Evolutionary conservation across 495 filamentous ascomycete species (phyloP), one percentile per base, ranked within the genome.

Genomic region (Pseudomonodictys pantanalensis): DNA sequence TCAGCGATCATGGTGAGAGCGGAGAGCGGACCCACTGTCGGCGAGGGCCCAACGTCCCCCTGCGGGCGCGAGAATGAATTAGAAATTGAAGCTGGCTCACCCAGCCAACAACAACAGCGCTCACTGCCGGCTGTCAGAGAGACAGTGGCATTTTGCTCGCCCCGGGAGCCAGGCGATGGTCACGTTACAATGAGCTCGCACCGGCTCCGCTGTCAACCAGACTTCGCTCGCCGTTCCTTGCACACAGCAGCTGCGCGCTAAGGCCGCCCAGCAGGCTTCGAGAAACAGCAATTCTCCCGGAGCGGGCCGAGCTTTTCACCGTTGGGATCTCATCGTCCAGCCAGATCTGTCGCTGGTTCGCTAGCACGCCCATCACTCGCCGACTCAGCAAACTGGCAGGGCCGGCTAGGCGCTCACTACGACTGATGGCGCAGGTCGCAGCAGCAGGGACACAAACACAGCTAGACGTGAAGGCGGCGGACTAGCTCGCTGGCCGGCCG

Each of bases 201-300:
- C 57, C 32, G 55, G 49, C 42, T 47, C 59, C 18, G 43, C 52
- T 62, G 59, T 62, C 64, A 63, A 51, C 30, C 49, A 49, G 43
- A 24, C 42, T 24, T 45, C n/a, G 53, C 28, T 25, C n/a, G n/a
- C n/a, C n/a, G n/a, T n/a, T n/a, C n/a, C n/a, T n/a, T n/a, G n/a
- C 17, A 23, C 47, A 51, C 56, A 22, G 45, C 54, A 41, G 55
- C 38, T 51, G 55, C 42, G 26, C 53, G 46, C 33, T 3, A 20
- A 38, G 8, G 11, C 28, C 23, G 52, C 43, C 39, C 52, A 52
- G 46, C 56, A 64, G 63, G 51, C 57, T 68, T 68, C 65, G 51
- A 64, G 65, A 68, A 67, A 49, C 55, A 56, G 55, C 54, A 56
- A 56, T 64, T 41, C 50, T 61, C 30, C 65, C 65, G 65, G 65